Base-by-base conservation (phyloP, 768 basidiomycete species). In the Holtermannia corniformis region DNA sequence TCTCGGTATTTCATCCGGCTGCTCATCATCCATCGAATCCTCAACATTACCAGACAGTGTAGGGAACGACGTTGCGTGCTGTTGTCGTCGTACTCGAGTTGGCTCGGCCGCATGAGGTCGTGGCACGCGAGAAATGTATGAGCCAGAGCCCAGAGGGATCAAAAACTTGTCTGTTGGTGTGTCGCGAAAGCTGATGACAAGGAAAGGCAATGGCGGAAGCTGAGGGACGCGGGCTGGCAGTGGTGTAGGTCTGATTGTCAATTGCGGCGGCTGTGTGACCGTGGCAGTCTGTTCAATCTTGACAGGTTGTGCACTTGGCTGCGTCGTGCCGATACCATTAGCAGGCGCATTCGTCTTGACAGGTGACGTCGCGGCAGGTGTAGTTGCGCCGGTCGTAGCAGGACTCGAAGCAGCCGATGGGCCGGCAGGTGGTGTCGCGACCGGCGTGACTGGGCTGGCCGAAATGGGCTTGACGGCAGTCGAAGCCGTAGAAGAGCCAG, bases 161-260 rank as follows among this genome's bases (percentile, higher is more conserved):
- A 65, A 41, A 32, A 49, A 65, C 41, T 68, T 68, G 48, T 68
- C 66, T 1, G 63, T 65, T 7, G 57, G 56, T 5, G 46, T 37
- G 20, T 68, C 66, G 40, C 61, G 62, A 61, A 68, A 68, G 1
- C 63, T 58, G 1, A 68, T 21, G 11, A 65, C 55, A 12, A 68
- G 51, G 40, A 68, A 68, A 3, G 63, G 63, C 21, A 63, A 59
- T 26, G 49, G 16, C 21, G 4, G 19, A 24, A 26, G 20, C 16
- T n/a, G 26, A 40, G 56, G 20, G 5, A 49, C 5, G 10, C 41
- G 25, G 44, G 28, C 27, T 11, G 47, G 20, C 2, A 19, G 40
- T 51, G 13, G 19, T 42, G 19, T 47, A 24, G 51, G 42, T 20
- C 24, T 51, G 10, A 7, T 37, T 7, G 7, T 37, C 32, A 37